These are phyloP conservation scores for Periglandula ipomoeae DNA, from an alignment of 2,329 filamentous ascomycete species.

Conservation along the genomic window DNA sequence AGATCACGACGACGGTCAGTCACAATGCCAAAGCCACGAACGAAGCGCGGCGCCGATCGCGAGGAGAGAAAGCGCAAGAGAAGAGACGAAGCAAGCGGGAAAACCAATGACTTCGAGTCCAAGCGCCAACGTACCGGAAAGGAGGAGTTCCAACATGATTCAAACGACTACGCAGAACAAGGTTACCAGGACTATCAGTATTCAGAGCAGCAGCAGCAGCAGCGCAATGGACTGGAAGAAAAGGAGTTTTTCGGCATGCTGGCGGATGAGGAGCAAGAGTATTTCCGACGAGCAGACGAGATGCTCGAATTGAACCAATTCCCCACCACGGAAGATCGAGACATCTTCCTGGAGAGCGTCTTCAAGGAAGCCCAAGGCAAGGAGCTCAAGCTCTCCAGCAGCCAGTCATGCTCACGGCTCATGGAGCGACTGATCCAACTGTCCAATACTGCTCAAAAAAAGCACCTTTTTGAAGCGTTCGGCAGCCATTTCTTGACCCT, in stretches of 20 bases:
- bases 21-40: slow-evolving; percentile 35
- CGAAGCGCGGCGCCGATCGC: slow-evolving; percentile 29
- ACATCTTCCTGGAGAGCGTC: slow-evolving; percentile 68
- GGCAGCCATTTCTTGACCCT: slow-evolving; percentile 79
- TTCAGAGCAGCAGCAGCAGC: slow-evolving; percentile 14
- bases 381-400: slow-evolving; percentile 91
- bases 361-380: slow-evolving; percentile 83
- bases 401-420: slow-evolving; percentile 86
- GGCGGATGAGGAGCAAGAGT: slow-evolving; percentile 87
- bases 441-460: slow-evolving; percentile 71
- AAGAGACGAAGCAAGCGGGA: slow-evolving; percentile 13
- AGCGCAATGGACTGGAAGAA: slow-evolving; percentile 33
- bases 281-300: slow-evolving; percentile 84
- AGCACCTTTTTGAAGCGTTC: slow-evolving; percentile 78
- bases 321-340: slow-evolving; percentile 61
- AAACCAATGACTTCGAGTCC: slow-evolving; percentile 9
- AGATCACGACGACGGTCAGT: slow-evolving; percentile 5
- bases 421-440: slow-evolving; percentile 86
- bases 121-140: slow-evolving; percentile 19
- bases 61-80: slow-evolving; percentile 33
- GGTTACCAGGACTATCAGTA: slow-evolving; percentile 4
- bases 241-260: slow-evolving; percentile 88
- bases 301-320: slow-evolving; percentile 88
- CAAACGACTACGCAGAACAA: not conserved
- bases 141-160: slow-evolving; percentile 3